Evolutionary conservation across 2,329 filamentous ascomycete genomes (phyloP).

Genomic region (Ceratocystis eucalypticola): DNA sequence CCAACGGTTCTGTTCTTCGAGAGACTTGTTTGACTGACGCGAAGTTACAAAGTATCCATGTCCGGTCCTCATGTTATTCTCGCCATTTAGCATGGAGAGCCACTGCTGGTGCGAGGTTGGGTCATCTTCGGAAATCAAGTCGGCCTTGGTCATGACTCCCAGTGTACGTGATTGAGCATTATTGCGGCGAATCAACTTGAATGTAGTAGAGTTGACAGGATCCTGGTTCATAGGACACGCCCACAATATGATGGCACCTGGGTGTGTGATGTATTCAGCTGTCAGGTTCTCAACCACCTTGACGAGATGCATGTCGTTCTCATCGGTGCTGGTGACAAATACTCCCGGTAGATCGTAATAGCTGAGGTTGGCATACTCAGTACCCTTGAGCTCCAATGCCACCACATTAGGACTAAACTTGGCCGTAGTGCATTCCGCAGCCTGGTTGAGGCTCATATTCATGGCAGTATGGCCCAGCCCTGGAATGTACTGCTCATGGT

Average conservation of each 20-base stretch:
- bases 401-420: slow-evolving; percentile 77
- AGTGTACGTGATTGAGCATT: slow-evolving; percentile 47
- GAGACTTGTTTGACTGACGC: slow-evolving; percentile 42
- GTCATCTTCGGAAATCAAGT: slow-evolving; percentile 45
- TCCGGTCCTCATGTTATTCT: slow-evolving; percentile 42
- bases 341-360: slow-evolving; percentile 81
- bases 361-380: slow-evolving; percentile 56
- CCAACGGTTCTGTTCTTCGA: slow-evolving; percentile 39
- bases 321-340: slow-evolving; percentile 54
- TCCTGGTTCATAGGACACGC: slow-evolving; percentile 68
- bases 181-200: slow-evolving; percentile 46
- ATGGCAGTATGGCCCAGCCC: slow-evolving; percentile 30
- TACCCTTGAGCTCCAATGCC: slow-evolving; percentile 59
- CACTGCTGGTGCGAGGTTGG: slow-evolving; percentile 41
- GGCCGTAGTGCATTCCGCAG: slow-evolving; percentile 36
- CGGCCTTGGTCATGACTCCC: slow-evolving; percentile 76
- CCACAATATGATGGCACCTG: slow-evolving; percentile 62
- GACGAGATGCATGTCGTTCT: slow-evolving; percentile 54
- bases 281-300: slow-evolving; percentile 59
- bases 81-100: slow-evolving; percentile 47
- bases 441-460: slow-evolving; percentile 27
- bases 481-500: slow-evolving; percentile 41
- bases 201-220: slow-evolving; percentile 59
- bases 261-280: slow-evolving; percentile 52
- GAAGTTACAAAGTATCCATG: slow-evolving; percentile 72